phyloP scores from a whole-genome alignment of 2,329 filamentous ascomycete genomes.

The Fusarium sarcochroum region DNA sequence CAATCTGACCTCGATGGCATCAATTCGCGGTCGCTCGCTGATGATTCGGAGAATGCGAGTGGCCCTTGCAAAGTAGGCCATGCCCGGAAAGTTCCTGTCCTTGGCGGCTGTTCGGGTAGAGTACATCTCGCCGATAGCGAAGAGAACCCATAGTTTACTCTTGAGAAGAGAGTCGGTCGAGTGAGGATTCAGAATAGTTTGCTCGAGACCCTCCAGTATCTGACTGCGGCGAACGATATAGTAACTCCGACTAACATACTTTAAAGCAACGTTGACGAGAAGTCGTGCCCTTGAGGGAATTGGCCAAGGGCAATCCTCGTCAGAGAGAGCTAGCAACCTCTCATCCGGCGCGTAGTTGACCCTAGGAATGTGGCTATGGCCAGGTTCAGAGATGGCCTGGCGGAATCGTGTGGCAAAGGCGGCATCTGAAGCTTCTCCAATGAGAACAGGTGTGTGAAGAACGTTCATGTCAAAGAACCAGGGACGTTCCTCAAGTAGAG shows the following conservation, averaged over 20 bases:
- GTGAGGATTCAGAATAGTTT: conserved; percentile 53
- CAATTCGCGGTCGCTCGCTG: conserved; percentile 59
- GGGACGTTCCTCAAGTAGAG: conserved; percentile 45
- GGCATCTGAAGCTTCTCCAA: conserved; percentile 55
- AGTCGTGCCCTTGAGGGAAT: conserved; percentile 51
- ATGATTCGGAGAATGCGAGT: conserved; percentile 56
- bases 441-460: conserved; percentile 53
- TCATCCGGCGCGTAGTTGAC: conserved; percentile 54
- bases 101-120: conserved; percentile 56
- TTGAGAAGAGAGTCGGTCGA: conserved; percentile 53
- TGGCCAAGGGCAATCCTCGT: conserved; percentile 56
- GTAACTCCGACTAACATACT: conserved; percentile 57
- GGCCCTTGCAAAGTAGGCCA: conserved; percentile 59
- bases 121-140: conserved; percentile 63
- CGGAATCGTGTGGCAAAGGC: conserved; percentile 56
- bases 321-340: conserved; percentile 46
- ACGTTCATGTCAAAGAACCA: conserved; percentile 55
- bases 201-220: conserved; percentile 55
- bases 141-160: conserved; percentile 60
- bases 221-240: conserved; percentile 58
- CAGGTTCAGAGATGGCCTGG: conserved; percentile 52
- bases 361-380: conserved; percentile 52
- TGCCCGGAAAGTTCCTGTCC: conserved; percentile 57
- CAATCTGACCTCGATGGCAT: conserved; percentile 60
- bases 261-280: conserved; percentile 56